These are phyloP conservation scores for Brasenia schreberi DNA, from an alignment of 164 flowering plant species.

Conservation along the genomic window DNA sequence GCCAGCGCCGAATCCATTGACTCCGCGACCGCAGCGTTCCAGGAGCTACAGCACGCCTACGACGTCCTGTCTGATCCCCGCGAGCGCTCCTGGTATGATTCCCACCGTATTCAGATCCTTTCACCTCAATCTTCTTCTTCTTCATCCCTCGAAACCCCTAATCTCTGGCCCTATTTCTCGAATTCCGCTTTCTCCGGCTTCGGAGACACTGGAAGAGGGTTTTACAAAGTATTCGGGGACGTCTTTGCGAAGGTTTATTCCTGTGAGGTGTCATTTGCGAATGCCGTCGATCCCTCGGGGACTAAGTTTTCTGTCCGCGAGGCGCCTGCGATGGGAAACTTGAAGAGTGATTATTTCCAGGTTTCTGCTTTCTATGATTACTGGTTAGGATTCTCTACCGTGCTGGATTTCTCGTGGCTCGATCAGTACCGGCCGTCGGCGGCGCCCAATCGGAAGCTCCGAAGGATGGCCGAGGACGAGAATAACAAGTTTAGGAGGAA, in stretches of 20 bases:
- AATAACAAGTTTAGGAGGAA: constrained; percentile 83
- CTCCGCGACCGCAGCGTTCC: constrained; percentile 78
- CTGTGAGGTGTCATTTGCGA: constrained; percentile 48
- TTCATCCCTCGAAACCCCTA: constrained; percentile 10
- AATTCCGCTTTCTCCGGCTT: constrained; percentile 60
- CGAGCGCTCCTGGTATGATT: constrained; percentile 93
- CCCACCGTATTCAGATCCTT: constrained; percentile 90
- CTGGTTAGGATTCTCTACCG: constrained; percentile 70
- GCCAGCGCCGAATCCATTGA: constrained; percentile 19
- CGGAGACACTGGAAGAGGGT: constrained; percentile 45
- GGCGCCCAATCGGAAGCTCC: constrained; percentile 48
- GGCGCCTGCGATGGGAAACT: constrained; percentile 77
- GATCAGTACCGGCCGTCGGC: constrained; percentile 57
- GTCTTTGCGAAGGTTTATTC: constrained; percentile 41
- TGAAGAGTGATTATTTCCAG: constrained; percentile 59
- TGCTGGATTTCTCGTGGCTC: constrained; percentile 85
- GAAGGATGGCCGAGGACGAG: constrained; percentile 89
- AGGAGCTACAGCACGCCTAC: constrained; percentile 84
- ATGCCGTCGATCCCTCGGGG: constrained; percentile 34
- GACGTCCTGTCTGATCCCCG: constrained; percentile 82
- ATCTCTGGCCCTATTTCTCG: constrained; percentile 50
- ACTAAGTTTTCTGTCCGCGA: constrained; percentile 31
- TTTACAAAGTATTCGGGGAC: constrained; percentile 67
- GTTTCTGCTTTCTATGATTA: constrained; percentile 72
- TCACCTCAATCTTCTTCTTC: not conserved